Conservation (phyloP, 192 early-diverging fungal genomes). For the Funneliformis mosseae region DNA sequence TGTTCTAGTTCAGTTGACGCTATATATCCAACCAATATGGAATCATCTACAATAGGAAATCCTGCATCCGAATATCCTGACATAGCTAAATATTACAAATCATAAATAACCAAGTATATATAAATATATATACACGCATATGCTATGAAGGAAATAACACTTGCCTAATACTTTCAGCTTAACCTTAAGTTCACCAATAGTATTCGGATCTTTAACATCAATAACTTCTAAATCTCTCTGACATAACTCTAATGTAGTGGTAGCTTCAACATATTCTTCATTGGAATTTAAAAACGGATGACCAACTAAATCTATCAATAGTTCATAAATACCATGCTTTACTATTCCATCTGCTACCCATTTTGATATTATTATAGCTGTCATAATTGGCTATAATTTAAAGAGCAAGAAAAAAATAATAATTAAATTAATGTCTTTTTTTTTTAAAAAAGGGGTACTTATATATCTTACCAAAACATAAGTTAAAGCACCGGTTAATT, state of each 20-base stretch:
- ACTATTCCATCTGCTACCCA: constrained; percentile 77
- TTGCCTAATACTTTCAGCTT: constrained; percentile 50
- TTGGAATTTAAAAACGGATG: constrained; percentile 80
- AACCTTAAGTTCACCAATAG: constrained; percentile 53
- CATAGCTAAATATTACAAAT: constrained; percentile 36
- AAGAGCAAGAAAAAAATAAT: not conserved
- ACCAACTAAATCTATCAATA: constrained; percentile 68
- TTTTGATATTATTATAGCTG: constrained; percentile 62
- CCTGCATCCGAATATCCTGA: constrained; percentile 58
- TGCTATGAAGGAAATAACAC: not conserved
- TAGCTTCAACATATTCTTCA: constrained; percentile 67
- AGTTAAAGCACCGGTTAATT: constrained; percentile 91
- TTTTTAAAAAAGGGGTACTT: not conserved
- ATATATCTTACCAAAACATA: constrained; percentile 76
- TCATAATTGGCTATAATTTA: constrained; percentile 62
- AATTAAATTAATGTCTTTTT: no score
- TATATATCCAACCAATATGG: constrained; percentile 72
- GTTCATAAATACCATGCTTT: constrained; percentile 72
- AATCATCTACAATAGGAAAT: constrained; percentile 75
- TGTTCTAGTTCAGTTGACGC: constrained; percentile 62
- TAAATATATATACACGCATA: not conserved
- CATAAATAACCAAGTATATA: not conserved
- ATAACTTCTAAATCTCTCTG: constrained; percentile 67
- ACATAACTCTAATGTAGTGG: constrained; percentile 63
- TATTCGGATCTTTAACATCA: constrained; percentile 63